Evolutionary conservation across 2,329 filamentous ascomycete genomes (phyloP), one percentile per base, ranked within the genome.

Genomic region (Huntiella decipiens): DNA sequence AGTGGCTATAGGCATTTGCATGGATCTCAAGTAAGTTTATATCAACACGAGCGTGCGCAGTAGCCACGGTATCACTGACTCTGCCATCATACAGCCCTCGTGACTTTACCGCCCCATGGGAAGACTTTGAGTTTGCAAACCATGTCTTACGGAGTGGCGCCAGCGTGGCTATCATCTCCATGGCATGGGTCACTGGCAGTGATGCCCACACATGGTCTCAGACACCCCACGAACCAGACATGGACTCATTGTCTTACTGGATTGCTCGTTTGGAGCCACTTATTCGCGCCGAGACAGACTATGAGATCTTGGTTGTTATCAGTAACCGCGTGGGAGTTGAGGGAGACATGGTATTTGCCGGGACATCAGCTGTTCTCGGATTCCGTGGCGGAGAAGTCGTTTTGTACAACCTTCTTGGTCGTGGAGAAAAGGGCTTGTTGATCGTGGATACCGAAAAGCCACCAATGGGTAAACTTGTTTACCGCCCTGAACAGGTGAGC

Each of bases 201-300:
- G 68, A 65, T 54, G 66, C 59, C 1, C 64, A 54, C 13, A 48
- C 49, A 5, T 75, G 64, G 56, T 73, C 55, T 49, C 65, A 53
- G 22, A 63, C 52, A 52, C 72, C 71, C 0, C 56, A 67, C 1
- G 71, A 76, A 43, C 79, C 81, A 0, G 82, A 87, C 52, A 68
- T 82, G 61, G 74, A 82, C 17, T 85, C 81, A 0, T 56, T 88
- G 6, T 71, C 73, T 0, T 88, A 88, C 54, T 88, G 82, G 83
- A 64, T 84, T 0, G 70, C 73, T 13, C 69, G 83, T 0, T 65
- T 88, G 3, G 75, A 80, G 46, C 82, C 82, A 0, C 46, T 79
- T 0, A 73, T 79, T 28, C 63, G 68, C 7, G 55, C 61, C 0
- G 66, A 74, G 2, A 61, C 51, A 0, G 54, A 65, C 0, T 67